Conservation (phyloP, 2,329 filamentous ascomycete genomes). For the Fusarium phyllophilum region DNA sequence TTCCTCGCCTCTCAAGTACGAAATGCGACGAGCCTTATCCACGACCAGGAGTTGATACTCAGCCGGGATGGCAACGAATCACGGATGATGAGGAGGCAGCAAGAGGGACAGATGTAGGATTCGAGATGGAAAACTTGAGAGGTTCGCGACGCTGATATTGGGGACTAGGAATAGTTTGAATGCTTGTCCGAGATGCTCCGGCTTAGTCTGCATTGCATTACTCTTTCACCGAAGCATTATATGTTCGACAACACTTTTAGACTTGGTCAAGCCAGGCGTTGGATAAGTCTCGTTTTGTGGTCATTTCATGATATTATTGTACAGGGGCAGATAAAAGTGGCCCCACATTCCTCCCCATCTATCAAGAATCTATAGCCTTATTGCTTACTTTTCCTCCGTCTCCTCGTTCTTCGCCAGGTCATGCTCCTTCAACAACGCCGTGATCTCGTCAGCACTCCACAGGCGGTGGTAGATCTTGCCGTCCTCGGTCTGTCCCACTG, state of each 20-base stretch:
- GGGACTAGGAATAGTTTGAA: slow-evolving; percentile 40
- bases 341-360: slow-evolving; percentile 41
- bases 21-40: slow-evolving; percentile 69
- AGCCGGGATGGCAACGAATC: slow-evolving; percentile 55
- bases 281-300: slow-evolving; percentile 31
- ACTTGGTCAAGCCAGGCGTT: slow-evolving; percentile 17
- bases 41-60: slow-evolving; percentile 52
- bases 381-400: slow-evolving; percentile 69
- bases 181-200: slow-evolving; percentile 14
- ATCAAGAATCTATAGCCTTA: slow-evolving; percentile 43
- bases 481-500: slow-evolving; percentile 92
- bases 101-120: slow-evolving; percentile 51
- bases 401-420: slow-evolving; percentile 89
- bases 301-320: slow-evolving; percentile 48
- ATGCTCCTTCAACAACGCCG: slow-evolving; percentile 91
- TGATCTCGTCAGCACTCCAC: slow-evolving; percentile 97
- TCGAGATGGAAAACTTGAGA: slow-evolving; percentile 48
- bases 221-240: slow-evolving; percentile 5
- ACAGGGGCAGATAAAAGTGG: slow-evolving; percentile 41
- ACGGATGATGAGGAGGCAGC: slow-evolving; percentile 64
- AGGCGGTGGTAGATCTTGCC: slow-evolving; percentile 98
- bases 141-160: slow-evolving; percentile 41
- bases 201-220: slow-evolving; percentile 16
- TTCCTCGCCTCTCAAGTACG: slow-evolving; percentile 63
- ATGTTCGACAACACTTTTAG: slow-evolving; percentile 11